Evolutionary conservation across 257 asterid species (phyloP).

Genomic region (Ophiorrhiza pumila): DNA sequence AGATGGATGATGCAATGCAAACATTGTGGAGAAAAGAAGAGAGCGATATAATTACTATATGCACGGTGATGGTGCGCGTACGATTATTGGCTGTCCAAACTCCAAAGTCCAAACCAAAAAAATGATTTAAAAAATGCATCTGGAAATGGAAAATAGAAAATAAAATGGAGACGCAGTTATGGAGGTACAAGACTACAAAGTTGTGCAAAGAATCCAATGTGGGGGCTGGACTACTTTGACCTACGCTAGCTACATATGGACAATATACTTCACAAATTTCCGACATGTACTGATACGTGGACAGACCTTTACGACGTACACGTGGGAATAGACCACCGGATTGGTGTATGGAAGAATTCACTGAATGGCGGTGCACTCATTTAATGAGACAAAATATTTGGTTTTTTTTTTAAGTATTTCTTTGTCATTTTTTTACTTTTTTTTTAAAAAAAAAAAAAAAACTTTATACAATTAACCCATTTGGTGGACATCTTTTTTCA

Average conservation of each 20-base stretch:
- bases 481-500: too few species aligned
- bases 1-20: neutral
- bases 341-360: constrained; percentile 4
- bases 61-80: neutral
- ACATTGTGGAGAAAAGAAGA: neutral
- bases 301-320: neutral
- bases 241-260: neutral
- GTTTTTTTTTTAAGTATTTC: neutral
- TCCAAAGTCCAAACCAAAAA: neutral
- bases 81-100: neutral
- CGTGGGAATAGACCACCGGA: constrained; percentile 19
- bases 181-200: neutral
- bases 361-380: constrained; percentile 10
- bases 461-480: too few species aligned
- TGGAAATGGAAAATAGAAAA: too few species aligned
- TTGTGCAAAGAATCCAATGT: constrained; percentile 17
- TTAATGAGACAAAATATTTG: neutral
- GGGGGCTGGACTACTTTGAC: constrained; percentile 16
- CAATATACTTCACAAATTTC: neutral
- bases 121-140: too few species aligned
- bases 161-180: too few species aligned
- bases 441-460: neutral
- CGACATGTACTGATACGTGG: constrained; percentile 9
- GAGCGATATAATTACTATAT: neutral
- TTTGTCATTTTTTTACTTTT: neutral